phyloP scores from a whole-genome alignment of 2,329 filamentous ascomycete genomes.

The Colletotrichum sublineola region DNA sequence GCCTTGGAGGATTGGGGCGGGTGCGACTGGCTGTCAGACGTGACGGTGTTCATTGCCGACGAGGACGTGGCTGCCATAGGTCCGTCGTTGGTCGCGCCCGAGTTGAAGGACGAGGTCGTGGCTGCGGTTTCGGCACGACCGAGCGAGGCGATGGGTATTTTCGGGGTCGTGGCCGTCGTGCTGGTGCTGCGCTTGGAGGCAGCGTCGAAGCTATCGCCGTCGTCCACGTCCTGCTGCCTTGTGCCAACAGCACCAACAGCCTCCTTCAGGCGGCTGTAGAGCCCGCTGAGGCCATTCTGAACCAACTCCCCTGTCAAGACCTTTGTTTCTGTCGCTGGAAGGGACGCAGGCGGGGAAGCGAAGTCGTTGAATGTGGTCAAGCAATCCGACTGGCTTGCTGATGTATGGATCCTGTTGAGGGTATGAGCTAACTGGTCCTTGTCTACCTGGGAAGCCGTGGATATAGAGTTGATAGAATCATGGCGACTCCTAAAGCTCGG shows the following conservation, averaged over 20 bases:
- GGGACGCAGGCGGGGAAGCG: conserved; percentile 74
- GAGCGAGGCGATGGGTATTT: conserved; percentile 56
- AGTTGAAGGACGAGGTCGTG: conserved; percentile 50
- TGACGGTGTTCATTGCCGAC: conserved; percentile 50
- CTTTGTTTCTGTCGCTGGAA: conserved; percentile 74
- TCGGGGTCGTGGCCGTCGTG: conserved; percentile 57
- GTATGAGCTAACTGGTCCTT: conserved; percentile 81
- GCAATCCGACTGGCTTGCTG: conserved; percentile 85
- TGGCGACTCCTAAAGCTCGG: conserved; percentile 52
- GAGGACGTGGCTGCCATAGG: conserved; percentile 55
- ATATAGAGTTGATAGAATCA: conserved; percentile 57
- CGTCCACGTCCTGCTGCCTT: conserved; percentile 56
- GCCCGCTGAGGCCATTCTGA: conserved; percentile 87
- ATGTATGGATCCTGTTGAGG: conserved; percentile 88
- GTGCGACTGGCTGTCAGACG: conserved; percentile 57
- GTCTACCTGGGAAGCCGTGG: conserved; percentile 62
- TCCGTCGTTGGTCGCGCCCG: conserved; percentile 50
- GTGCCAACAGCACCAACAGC: conserved; percentile 79
- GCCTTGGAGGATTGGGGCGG: conserved; percentile 60
- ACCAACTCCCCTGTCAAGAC: conserved; percentile 79
- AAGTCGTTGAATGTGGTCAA: conserved; percentile 97
- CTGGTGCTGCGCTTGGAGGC: conserved; percentile 58
- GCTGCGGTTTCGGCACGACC: conserved; percentile 56
- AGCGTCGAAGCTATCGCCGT: conserved; percentile 59
- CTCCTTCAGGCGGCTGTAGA: conserved; percentile 88